A percentile compares a stretch with the other conserved stretches of the same genome.
phyloP scores from a whole-genome alignment of 768 basidiomycete species.

The Tricholoma saponaceum region DNA sequence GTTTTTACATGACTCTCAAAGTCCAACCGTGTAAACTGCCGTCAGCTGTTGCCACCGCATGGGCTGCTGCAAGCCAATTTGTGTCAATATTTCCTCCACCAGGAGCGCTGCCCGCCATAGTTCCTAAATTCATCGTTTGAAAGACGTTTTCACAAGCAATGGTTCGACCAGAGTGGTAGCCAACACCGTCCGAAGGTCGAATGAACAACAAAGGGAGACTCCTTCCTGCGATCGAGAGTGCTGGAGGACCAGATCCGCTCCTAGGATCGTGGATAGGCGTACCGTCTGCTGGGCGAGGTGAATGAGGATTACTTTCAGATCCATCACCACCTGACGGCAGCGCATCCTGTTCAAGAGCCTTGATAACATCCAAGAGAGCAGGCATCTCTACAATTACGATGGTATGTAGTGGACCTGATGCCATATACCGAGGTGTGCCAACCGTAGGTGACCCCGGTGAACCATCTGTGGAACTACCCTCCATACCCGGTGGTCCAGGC shows the following conservation, averaged over 20 bases:
- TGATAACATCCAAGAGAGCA: slow-evolving; percentile 66
- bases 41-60: slow-evolving; percentile 62
- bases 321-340: slow-evolving; percentile 40
- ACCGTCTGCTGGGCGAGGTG: slow-evolving; percentile 23
- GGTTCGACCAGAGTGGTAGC: slow-evolving; percentile 84
- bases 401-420: slow-evolving; percentile 59
- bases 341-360: slow-evolving; percentile 72
- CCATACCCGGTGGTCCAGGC: slow-evolving; percentile 31
- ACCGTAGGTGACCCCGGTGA: slow-evolving; percentile 25
- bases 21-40: slow-evolving; percentile 76
- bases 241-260: slow-evolving; percentile 26
- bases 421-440: slow-evolving; percentile 45
- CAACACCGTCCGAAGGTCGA: slow-evolving; percentile 77
- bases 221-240: slow-evolving; percentile 58
- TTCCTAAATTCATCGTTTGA: slow-evolving; percentile 60
- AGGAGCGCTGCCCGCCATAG: slow-evolving; percentile 42
- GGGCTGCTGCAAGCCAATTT: slow-evolving; percentile 72
- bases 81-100: slow-evolving; percentile 50
- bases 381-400: slow-evolving; percentile 88
- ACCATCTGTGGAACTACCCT: slow-evolving; percentile 26
- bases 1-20: slow-evolving; percentile 65
- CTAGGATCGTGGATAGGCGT: slow-evolving; percentile 21
- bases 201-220: slow-evolving; percentile 80
- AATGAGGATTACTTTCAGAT: slow-evolving; percentile 32
- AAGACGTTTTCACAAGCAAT: slow-evolving; percentile 82